Base-by-base conservation (phyloP, 768 basidiomycete genomes). In the Russula ochroleuca region DNA sequence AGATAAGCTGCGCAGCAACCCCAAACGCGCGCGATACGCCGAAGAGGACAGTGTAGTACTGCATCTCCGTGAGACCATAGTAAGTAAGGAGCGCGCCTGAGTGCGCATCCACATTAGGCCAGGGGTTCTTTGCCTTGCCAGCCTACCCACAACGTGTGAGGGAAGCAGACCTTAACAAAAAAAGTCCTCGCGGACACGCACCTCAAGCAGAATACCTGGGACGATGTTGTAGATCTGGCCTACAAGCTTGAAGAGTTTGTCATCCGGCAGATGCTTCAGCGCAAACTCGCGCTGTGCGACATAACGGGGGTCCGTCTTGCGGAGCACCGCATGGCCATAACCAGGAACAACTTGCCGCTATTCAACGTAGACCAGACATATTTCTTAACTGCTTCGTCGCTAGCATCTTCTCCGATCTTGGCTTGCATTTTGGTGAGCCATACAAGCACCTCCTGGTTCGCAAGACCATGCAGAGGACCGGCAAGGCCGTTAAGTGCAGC, bases 41-140 rank as follows among this genome's bases (percentile, higher is more conserved):
- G 75, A 97, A 97, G 64, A 97, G 81, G 61, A 98, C 96, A 69
- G 95, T 98, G 80, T 98, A 98, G 82, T 90, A 98, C 73, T 92
- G 84, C 88, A 95, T 94, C 76, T 95, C 85, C 67, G 81, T 84
- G 60, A 96, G 78, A 54, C 92, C 92, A 71, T 94, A 94, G 77
- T 94, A 79, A 33, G 88, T 88, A 23, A 95, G 78, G 51, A 95
- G 84, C 58, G 85, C 91, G 76, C 92, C 94, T 17, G 96, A 98
- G 80, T 96, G 94, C 55, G 95, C 93, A 74, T 98, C 95, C 61
- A 98, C 95, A 75, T 98, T 98, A 50, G 95, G 95, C 90, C 90
- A 93, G 2, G 91, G 91, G 79, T 93, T 93, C 83, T 92, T 93
- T 19, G 90, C 91, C 76, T 93, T 93, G 69, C 91, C 91, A 69